Evolutionary conservation across 768 basidiomycete genomes (phyloP).

Genomic region (Jaapia argillacea): DNA sequence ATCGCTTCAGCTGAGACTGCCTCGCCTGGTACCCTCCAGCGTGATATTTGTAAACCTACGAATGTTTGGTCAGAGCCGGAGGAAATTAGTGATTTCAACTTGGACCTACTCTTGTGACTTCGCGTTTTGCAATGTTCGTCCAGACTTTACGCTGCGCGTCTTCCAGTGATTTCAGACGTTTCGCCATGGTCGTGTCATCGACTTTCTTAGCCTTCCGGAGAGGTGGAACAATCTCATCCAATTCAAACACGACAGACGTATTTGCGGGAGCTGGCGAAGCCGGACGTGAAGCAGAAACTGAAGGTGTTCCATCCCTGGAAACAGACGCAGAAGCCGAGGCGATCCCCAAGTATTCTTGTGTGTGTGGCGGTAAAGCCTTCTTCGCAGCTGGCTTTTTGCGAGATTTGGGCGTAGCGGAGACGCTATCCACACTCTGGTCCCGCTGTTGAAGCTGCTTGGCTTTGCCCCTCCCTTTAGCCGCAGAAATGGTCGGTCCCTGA

Average conservation of each 20-base stretch:
- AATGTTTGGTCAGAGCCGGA: constrained; percentile 5
- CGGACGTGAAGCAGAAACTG: constrained; percentile 46
- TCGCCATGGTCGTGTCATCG: constrained; percentile 61
- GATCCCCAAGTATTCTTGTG: constrained; percentile 37
- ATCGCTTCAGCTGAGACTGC: constrained; percentile 61
- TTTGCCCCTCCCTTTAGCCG: constrained; percentile 45
- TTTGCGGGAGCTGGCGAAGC: constrained; percentile 49
- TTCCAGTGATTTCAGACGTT: constrained; percentile 68
- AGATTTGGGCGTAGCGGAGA: constrained; percentile 38
- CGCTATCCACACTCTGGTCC: constrained; percentile 51
- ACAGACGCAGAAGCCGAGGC: constrained; percentile 43
- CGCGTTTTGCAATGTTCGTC: constrained; percentile 78
- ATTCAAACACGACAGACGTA: constrained; percentile 55
- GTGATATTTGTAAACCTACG: constrained; percentile 74
- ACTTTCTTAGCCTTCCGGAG: constrained; percentile 70
- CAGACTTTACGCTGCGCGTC: constrained; percentile 85
- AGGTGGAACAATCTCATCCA: constrained; percentile 60
- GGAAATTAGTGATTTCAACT: neutral
- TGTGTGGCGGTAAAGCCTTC: constrained; percentile 40
- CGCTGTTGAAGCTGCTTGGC: constrained; percentile 33
- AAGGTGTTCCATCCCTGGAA: constrained; percentile 62
- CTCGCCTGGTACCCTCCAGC: constrained; percentile 55
- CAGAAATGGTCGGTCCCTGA: constrained; percentile 16
- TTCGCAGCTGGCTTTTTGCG: constrained; percentile 48
- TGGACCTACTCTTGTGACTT: constrained; percentile 64